Evolutionary conservation across 805 yeast genomes (phyloP), one percentile per base, ranked within the genome.

Genomic region (Hanseniaspora guilliermondii): DNA sequence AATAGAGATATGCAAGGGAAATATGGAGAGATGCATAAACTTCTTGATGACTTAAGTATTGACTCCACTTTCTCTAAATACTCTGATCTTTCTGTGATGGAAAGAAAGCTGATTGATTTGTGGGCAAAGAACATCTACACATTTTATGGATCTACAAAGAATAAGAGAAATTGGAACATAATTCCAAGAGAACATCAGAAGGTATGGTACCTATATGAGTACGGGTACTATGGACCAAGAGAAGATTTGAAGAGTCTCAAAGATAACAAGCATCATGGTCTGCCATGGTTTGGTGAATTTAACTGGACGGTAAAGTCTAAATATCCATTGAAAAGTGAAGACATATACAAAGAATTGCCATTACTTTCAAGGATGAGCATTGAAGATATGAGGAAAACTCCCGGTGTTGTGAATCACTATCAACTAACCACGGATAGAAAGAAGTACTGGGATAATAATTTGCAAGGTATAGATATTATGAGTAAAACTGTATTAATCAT

Each of bases 151-250:
- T 58, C 67, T 62, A 19, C 22, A 6, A 27, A 44, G 5, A n/a
- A 62, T 56, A 32, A 76, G 58, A 72, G 72, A 52, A 72, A 75
- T 53, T 85, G 94, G 94, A 64, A 65, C 2, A 65, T 70, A 40
- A 58, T 82, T 45, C 70, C 77, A 4, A 57, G 57, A 12, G 73
- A 76, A 49, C 75, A 75, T 52, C 82, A 83, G 62, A 70, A 75
- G 57, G 69, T 82, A 58, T 74, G 78, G 9, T 82, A 79, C 64
- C 81, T 74, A 68, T 73, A 82, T 32, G 74, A 82, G 0, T 85
- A 80, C 65, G 89, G 89, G 2, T 72, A 82, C 47, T 78, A 84
- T 74, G 93, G 88, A 0, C 82, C 79, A 1, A 72, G 94, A 58
- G 80, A 76, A 47, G 76, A 76, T 21, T 75, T 82, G 54, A 66